phyloP scores from a whole-genome alignment of 148 eudicot species.

The Rheum nobile region DNA sequence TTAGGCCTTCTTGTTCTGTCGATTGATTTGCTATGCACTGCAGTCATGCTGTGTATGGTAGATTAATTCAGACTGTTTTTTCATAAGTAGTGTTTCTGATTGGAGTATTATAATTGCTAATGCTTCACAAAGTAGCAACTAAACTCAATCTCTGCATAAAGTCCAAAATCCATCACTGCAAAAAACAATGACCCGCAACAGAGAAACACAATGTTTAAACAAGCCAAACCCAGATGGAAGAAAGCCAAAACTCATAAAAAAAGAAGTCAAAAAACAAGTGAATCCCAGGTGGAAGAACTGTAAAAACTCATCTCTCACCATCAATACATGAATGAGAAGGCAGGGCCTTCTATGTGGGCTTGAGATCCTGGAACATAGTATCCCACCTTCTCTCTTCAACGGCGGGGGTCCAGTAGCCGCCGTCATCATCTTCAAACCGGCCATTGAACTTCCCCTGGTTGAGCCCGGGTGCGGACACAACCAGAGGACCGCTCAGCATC shows the following conservation, averaged over 20 bases:
- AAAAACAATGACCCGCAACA: constrained; percentile 13
- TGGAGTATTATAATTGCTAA: no score
- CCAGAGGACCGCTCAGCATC: constrained; percentile 25
- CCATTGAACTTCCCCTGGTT: constrained; percentile 16
- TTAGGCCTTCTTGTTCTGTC: not conserved
- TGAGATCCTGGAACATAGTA: constrained; percentile 68
- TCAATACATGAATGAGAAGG: not conserved
- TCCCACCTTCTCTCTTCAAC: constrained; percentile 72
- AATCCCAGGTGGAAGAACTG: constrained; percentile 13
- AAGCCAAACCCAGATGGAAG: not conserved
- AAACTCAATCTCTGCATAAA: not conserved
- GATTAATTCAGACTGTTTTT: not conserved
- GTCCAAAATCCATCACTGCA: not conserved
- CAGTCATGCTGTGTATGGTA: not conserved
- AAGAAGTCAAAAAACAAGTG: constrained; percentile 9
- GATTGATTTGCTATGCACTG: not conserved
- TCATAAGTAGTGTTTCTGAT: no score
- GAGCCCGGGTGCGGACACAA: constrained; percentile 31
- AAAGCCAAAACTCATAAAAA: not conserved
- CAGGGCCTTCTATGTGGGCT: constrained; percentile 55
- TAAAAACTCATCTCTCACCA: constrained; percentile 23
- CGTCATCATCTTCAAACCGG: constrained; percentile 20
- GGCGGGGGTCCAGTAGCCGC: constrained; percentile 37
- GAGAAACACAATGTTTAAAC: not conserved
- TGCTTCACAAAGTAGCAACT: no score